Evolutionary conservation across 2,329 filamentous ascomycete genomes (phyloP).

Genomic region (Phoma sp.): DNA sequence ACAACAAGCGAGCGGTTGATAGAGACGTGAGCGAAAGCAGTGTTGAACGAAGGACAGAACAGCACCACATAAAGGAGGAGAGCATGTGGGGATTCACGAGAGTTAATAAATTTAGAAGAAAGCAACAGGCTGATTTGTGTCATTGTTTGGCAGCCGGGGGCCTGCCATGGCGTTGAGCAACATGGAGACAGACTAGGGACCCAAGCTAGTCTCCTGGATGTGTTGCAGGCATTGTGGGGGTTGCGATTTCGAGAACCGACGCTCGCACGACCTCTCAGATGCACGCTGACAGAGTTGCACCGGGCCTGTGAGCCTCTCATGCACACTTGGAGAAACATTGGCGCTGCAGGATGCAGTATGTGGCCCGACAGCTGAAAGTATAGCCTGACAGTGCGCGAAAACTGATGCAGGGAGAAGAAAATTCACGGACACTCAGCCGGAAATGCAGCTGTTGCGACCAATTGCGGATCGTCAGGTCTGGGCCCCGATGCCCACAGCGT

Average conservation of each 20-base stretch:
- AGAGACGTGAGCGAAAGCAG: conserved; percentile 29
- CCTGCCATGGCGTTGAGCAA: conserved; percentile 43
- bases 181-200: conserved; percentile 38
- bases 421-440: conserved; percentile 9
- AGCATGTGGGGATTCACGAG: conserved; percentile 41
- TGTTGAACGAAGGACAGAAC: conserved; percentile 35
- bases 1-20: conserved; percentile 31
- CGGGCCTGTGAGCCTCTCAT: conserved; percentile 21
- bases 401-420: conserved; percentile 24
- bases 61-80: conserved; percentile 25
- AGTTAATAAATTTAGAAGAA: conserved; percentile 44
- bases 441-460: conserved; percentile 24
- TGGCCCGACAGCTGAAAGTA: conserved; percentile 26
- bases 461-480: conserved; percentile 26
- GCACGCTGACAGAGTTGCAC: conserved; percentile 34
- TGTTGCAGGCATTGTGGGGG: conserved; percentile 38
- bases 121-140: conserved; percentile 38
- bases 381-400: conserved; percentile 22
- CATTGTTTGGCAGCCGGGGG: conserved; percentile 43
- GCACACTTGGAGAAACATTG: conserved; percentile 33
- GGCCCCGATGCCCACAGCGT: conserved; percentile 23
- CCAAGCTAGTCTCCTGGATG: conserved; percentile 38
- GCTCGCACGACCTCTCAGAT: conserved; percentile 35
- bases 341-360: conserved; percentile 34
- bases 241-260: conserved; percentile 31